Evolutionary conservation across 768 basidiomycete genomes (phyloP).

Genomic region (Pleurotus giganteus): DNA sequence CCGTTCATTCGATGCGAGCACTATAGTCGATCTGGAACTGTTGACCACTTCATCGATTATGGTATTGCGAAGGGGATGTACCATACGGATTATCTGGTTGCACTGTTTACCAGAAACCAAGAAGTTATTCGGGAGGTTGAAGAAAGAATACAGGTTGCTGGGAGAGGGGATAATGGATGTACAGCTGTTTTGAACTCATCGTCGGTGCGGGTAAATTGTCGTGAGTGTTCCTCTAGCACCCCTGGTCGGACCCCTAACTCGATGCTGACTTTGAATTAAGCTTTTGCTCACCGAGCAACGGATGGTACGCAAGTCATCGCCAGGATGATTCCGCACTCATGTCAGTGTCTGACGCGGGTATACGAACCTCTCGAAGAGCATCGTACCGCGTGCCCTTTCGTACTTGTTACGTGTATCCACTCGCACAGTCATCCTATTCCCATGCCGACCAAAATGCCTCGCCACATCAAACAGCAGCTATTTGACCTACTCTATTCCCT

Average conservation of each 20-base stretch:
- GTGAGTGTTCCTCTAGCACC: too few relatives aligned
- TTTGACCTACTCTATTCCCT: constrained; percentile 12
- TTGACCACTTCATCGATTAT: not conserved
- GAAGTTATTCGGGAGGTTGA: not conserved
- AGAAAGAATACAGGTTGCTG: not conserved
- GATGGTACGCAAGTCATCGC: too few relatives aligned
- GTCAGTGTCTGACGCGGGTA: constrained; percentile 7
- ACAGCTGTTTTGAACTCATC: not conserved
- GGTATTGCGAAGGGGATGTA: not conserved
- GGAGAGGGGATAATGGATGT: not conserved
- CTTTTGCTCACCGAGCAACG: too few relatives aligned
- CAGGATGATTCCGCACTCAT: constrained; percentile 13
- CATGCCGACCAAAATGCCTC: constrained; percentile 20
- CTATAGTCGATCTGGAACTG: not conserved
- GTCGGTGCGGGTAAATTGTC: too few relatives aligned
- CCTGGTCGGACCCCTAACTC: too few relatives aligned
- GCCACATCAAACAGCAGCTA: constrained; percentile 7
- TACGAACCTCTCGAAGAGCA: constrained; percentile 15
- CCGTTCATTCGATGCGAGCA: not conserved
- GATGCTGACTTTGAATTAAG: too few relatives aligned
- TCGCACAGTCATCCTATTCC: constrained; percentile 20
- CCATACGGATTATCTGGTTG: not conserved
- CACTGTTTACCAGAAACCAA: not conserved
- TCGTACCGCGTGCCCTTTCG: constrained; percentile 12
- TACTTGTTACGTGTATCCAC: constrained; percentile 13